These are phyloP conservation scores for Athelia psychrophila DNA, from an alignment of 1,284 basidiomycete genomes.

Conservation along the genomic window DNA sequence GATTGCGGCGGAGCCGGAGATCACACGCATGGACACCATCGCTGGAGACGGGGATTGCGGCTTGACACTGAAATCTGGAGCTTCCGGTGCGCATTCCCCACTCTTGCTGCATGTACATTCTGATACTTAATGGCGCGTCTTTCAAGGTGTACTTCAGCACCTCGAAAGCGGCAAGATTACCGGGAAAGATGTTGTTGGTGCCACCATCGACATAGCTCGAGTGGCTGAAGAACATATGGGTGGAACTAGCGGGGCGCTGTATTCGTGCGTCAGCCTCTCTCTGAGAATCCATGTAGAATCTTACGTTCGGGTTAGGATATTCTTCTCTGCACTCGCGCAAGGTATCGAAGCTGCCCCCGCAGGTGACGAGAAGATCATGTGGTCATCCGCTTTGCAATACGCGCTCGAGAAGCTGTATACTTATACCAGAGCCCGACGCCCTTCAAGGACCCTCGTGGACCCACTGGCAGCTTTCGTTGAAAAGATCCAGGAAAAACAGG, in stretches of 20 bases:
- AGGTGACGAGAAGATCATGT: conserved; percentile 48
- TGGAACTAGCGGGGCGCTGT: conserved; percentile 89
- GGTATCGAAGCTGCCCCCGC: conserved; percentile 50
- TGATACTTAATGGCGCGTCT: neutral
- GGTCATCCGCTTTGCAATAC: conserved; percentile 57
- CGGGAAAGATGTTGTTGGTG: conserved; percentile 59
- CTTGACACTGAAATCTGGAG: conserved; percentile 77
- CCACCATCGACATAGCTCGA: conserved; percentile 67
- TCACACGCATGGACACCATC: conserved; percentile 86
- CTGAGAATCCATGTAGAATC: conserved; percentile 1
- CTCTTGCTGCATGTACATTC: conserved; percentile 1
- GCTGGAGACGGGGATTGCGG: conserved; percentile 80
- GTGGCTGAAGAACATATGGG: conserved; percentile 88
- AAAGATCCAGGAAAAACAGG: conserved; percentile 26
- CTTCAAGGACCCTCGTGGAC: conserved; percentile 89
- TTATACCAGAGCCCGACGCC: conserved; percentile 87
- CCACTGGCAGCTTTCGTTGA: conserved; percentile 83
- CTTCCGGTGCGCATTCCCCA: conserved; percentile 36
- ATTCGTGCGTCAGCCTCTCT: conserved; percentile 60
- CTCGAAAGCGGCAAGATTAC: conserved; percentile 48
- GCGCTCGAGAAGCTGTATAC: conserved; percentile 78
- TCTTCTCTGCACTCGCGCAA: conserved; percentile 83
- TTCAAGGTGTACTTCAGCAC: conserved; percentile 50
- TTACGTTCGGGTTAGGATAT: conserved; percentile 63
- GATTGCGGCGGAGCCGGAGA: conserved; percentile 80